phyloP scores from a whole-genome alignment of 2,329 filamentous ascomycete genomes.

The Sporothrix globosa region DNA sequence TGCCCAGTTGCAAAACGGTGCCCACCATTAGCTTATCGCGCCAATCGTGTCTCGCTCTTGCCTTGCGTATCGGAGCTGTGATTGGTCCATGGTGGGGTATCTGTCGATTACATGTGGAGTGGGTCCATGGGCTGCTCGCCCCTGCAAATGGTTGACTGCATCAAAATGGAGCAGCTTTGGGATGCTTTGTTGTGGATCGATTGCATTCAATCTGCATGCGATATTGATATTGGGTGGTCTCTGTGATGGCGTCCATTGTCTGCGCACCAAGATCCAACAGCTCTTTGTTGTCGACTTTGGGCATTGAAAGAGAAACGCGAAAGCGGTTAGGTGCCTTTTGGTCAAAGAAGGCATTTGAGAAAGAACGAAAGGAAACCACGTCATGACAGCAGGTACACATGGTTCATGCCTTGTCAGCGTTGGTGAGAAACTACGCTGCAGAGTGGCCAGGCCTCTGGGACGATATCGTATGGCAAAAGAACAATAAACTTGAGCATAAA shows the following conservation, averaged over 20 bases:
- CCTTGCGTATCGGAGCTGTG: background rate
- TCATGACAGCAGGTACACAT: too few species aligned
- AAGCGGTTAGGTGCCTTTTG: background rate
- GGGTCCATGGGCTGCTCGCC: background rate
- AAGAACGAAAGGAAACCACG: too few species aligned
- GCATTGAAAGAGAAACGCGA: background rate
- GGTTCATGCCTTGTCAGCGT: too few species aligned
- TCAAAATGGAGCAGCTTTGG: conserved; percentile 18
- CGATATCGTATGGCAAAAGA: background rate
- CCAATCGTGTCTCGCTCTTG: conserved; percentile 19
- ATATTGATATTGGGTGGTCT: background rate
- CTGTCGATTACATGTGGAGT: conserved; percentile 3
- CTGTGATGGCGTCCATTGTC: background rate
- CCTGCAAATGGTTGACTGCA: background rate
- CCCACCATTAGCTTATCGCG: conserved; percentile 26
- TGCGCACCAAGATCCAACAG: conserved; percentile 16
- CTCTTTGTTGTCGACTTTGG: background rate
- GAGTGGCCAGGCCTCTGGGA: background rate
- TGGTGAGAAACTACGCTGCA: too few species aligned
- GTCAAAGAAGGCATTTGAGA: too few species aligned
- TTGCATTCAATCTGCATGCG: background rate
- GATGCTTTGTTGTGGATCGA: conserved; percentile 1
- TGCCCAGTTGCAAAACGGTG: background rate
- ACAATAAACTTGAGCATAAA: background rate
- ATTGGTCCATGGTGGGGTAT: conserved; percentile 10